Conservation (phyloP, 2,329 filamentous ascomycete genomes). For the Calcarisporium arbuscula region DNA sequence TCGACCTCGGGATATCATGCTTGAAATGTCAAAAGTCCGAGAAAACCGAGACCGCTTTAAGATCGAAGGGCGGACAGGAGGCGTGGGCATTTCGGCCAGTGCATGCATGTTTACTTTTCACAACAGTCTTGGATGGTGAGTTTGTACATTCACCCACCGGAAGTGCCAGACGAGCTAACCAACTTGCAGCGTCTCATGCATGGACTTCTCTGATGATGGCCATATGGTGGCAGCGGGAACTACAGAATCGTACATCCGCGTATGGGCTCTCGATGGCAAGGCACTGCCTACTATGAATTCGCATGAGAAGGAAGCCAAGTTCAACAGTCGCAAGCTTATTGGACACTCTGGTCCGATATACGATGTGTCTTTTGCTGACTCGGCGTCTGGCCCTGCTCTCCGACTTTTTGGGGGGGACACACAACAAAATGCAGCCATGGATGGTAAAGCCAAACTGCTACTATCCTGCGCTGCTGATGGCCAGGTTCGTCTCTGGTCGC, state of each 20-base stretch:
- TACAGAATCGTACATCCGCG: constrained; percentile 87
- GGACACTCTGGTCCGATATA: constrained; percentile 90
- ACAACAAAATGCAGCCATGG: constrained; percentile 32
- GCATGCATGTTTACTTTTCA: constrained; percentile 98
- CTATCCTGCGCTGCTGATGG: constrained; percentile 84
- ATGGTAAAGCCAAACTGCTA: constrained; percentile 64
- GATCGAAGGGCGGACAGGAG: constrained; percentile 78
- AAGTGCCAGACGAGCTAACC: constrained; percentile 12
- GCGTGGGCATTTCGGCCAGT: constrained; percentile 75
- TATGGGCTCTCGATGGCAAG: constrained; percentile 87
- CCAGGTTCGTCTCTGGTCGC: constrained; percentile 84
- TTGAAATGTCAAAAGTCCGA: constrained; percentile 90
- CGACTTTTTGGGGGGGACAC: constrained; percentile 45
- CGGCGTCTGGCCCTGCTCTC: constrained; percentile 49
- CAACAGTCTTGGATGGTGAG: constrained; percentile 85
- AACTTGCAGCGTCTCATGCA: constrained; percentile 67
- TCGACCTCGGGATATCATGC: constrained; percentile 79
- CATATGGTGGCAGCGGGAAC: constrained; percentile 83
- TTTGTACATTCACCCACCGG: constrained; percentile 7
- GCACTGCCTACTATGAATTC: constrained; percentile 63
- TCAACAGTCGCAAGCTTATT: constrained; percentile 65
- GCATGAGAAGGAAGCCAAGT: constrained; percentile 52
- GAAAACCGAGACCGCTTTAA: constrained; percentile 89
- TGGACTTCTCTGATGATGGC: constrained; percentile 92
- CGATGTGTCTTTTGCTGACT: constrained; percentile 76